These are phyloP conservation scores for Eucalyptus pauciflora DNA, from an alignment of 345 rosid species.

Conservation along the genomic window DNA sequence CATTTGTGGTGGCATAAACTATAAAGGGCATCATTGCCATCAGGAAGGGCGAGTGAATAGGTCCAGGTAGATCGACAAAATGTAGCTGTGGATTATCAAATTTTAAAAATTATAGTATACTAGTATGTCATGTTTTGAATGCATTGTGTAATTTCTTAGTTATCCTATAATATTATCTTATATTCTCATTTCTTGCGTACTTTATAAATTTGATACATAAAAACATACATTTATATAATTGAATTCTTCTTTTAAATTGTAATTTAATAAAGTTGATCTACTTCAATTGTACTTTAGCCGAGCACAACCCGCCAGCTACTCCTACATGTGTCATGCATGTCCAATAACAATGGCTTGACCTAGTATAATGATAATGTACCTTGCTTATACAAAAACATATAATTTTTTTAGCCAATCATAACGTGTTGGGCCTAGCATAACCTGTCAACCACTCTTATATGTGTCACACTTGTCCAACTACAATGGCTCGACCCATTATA, in stretches of 20 bases:
- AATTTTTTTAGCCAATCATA: too few species aligned
- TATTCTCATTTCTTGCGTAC: not conserved
- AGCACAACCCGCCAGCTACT: too few species aligned
- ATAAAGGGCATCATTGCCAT: not conserved
- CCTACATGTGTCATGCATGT: rapidly evolving
- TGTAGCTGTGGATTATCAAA: not conserved
- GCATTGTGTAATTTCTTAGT: not conserved
- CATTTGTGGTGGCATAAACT: not conserved
- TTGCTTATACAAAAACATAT: too few species aligned
- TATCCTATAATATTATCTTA: not conserved
- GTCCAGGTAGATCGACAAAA: rapidly evolving
- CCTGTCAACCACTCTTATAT: rapidly evolving
- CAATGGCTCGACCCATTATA: not conserved
- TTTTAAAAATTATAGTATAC: not conserved
- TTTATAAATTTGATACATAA: not conserved
- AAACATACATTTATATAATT: too few species aligned
- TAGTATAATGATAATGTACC: too few species aligned
- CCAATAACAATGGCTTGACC: not conserved
- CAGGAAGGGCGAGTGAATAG: not conserved
- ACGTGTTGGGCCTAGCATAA: too few species aligned
- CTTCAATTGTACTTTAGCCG: rapidly evolving
- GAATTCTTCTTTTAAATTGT: too few species aligned
- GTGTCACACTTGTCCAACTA: too few species aligned
- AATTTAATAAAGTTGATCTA: not conserved
- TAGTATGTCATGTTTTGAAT: not conserved